Conservation (phyloP, 257 asterid genomes). For the Fraxinus anomala region DNA sequence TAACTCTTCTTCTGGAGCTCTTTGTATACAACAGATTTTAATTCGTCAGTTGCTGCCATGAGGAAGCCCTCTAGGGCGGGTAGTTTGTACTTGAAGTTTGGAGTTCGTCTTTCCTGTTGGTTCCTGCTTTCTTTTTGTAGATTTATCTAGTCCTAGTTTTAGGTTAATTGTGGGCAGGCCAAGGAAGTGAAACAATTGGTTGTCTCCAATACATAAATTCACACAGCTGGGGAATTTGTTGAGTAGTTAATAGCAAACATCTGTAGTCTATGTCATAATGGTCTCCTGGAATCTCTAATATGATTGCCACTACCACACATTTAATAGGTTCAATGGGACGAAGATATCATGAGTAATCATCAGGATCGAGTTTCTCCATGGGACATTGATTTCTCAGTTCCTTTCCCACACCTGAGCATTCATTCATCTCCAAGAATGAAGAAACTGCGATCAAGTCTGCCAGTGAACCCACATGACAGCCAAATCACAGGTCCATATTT, state of each 20-base stretch:
- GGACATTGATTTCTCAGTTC: slow-evolving; percentile 92
- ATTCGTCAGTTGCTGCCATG: slow-evolving; percentile 9
- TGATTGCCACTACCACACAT: slow-evolving; percentile 18
- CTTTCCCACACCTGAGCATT: slow-evolving; percentile 64
- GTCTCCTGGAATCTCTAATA: slow-evolving; percentile 9
- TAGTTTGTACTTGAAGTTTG: slow-evolving; percentile 10
- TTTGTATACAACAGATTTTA: background rate
- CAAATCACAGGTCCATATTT: slow-evolving; percentile 53
- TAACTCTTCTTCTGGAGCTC: slow-evolving; percentile 17
- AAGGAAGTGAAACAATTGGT: background rate
- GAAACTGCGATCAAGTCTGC: slow-evolving; percentile 69
- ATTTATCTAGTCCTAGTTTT: background rate
- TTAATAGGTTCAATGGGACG: slow-evolving; percentile 94
- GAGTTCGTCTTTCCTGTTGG: background rate
- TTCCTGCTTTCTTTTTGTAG: background rate
- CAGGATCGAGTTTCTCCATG: slow-evolving; percentile 96
- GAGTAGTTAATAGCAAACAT: background rate
- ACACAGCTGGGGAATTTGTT: background rate
- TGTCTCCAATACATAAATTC: background rate
- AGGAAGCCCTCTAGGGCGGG: slow-evolving; percentile 11
- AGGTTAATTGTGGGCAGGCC: background rate
- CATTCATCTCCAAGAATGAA: slow-evolving; percentile 84
- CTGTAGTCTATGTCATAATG: background rate
- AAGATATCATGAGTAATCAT: slow-evolving; percentile 65
- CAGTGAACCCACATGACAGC: slow-evolving; percentile 57